A percentile compares a stretch with the other conserved stretches of the same genome.
Conservation (phyloP, 306 rosid species). For the Malus sylvestris region DNA sequence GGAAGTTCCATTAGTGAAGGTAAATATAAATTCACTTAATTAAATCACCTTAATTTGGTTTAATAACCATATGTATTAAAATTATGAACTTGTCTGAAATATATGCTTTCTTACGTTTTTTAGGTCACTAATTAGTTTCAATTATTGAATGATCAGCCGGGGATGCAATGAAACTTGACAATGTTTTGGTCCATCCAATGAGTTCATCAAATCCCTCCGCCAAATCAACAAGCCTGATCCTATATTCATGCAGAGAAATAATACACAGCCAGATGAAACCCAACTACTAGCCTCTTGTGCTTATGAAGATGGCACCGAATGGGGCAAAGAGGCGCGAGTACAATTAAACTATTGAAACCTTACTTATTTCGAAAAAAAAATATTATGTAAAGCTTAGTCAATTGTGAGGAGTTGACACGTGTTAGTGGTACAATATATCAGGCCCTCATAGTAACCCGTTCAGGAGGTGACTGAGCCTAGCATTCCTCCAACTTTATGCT, state of each 20-base stretch:
- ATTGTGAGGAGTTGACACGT: too few relatives aligned
- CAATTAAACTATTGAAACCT: not conserved
- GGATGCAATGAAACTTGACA: slow-evolving; percentile 28
- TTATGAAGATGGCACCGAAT: slow-evolving; percentile 47
- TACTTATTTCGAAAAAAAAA: too few relatives aligned
- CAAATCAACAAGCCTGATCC: slow-evolving; percentile 15
- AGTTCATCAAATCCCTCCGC: slow-evolving; percentile 40
- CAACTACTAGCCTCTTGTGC: slow-evolving; percentile 48
- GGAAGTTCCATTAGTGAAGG: slow-evolving; percentile 11
- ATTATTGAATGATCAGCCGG: slow-evolving; percentile 14
- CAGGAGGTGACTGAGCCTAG: too few relatives aligned
- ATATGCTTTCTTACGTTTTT: not conserved
- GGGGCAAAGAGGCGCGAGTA: slow-evolving; percentile 52
- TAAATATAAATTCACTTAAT: not conserved
- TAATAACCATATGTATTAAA: too few relatives aligned
- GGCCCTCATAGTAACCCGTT: too few relatives aligned
- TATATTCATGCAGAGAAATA: not conserved
- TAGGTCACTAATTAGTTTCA: not conserved
- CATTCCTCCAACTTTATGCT: too few relatives aligned
- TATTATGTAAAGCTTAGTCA: too few relatives aligned
- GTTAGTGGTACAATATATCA: too few relatives aligned
- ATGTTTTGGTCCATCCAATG: slow-evolving; percentile 47
- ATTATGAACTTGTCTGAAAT: not conserved
- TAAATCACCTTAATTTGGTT: too few relatives aligned
- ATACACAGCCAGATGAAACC: slow-evolving; percentile 24